Evolutionary conservation across 345 rosid species (phyloP), one percentile per base, ranked within the genome.

Genomic region (Nasturtium officinale): DNA sequence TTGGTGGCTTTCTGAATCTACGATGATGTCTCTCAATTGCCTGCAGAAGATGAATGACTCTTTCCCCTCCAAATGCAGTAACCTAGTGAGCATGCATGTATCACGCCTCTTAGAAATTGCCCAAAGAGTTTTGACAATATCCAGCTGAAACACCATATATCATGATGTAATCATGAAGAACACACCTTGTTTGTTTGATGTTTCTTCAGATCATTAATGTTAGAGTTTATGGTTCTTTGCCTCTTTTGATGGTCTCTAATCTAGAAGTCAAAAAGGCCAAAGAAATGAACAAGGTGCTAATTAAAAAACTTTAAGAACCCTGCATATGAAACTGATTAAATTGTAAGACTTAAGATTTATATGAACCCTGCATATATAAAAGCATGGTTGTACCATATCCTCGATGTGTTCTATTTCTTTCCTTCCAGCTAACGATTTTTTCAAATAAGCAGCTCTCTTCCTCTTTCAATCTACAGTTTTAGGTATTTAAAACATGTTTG

Each of bases 51-150:
- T 80, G 20, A 51, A 88, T 84, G 73, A 95, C 99, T 79, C 67
- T 85, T 2, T 87, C 88, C 78, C 99, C 97, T 47, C 99, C 99
- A 84, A 94, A 95, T 60, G 97, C 97, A 20, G 97, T 95, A 65
- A 89, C 97, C 99, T 91, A 76, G 62, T 9, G 60, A 72, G 18
- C 26, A 74, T 78, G 77, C 54, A 66, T 33, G 53, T 48, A 62
- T 29, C 35, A 42, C 61, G 57, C 61, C 42, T 58, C 37, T 65
- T 47, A 65, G 56, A 32, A 64, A 11, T 65, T 42, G 47, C 23
- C 15, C 2, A 38, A 58, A 71, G 37, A 57, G 43, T 26, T 43
- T 60, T 72, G 28, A 6, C 35, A 47, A 53, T 56, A 63, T 61
- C 63, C 46, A 30, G 23, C 23, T 61, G 51, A 69, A 63, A 53